Evolutionary conservation across 2,329 filamentous ascomycete genomes (phyloP), one percentile per base, ranked within the genome.

Genomic region (Colletotrichum sublineola): DNA sequence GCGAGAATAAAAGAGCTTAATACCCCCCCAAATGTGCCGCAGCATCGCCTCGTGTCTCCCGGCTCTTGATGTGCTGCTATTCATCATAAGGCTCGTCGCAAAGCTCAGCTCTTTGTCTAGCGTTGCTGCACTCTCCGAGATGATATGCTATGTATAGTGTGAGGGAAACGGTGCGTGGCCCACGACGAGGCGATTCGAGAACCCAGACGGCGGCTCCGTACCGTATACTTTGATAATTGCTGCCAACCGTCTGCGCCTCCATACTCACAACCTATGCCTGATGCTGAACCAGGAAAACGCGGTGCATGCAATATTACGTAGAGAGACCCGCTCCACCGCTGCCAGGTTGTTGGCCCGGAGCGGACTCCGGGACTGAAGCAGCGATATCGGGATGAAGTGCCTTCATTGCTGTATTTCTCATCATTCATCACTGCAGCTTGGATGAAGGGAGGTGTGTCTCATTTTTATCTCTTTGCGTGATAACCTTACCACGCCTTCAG

Each of bases 1-100:
- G 53, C 61, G 58, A 69, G 61, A 61, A 56, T 50, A 69, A 63
- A 50, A 69, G 40, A 64, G 33, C 36, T 69, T 64, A 46, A 60
- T 56, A 61, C 53, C 53, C 40, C 38, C 29, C 66, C 29, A 36
- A 36, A 12, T 9, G 4, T 24, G 15, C 66, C 14, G 46, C 24
- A 55, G 48, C n/a, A 40, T n/a, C 24, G 40, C 24, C 12, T 29
- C 29, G 8, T 53, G 3, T 53, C 14, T 8, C 20, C 9, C 48
- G n/a, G n/a, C 18, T 55, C 31, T 7, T 12, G 14, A 15, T 9
- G 12, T 42, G 33, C 12, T 5, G 2, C 18, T 24, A 24, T 24
- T 7, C n/a, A 15, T 5, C 3, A 36, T 5, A 48, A 24, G 11
- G 33, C 20, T 15, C n/a, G 42, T 24, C 63, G 52, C 14, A 12